Base-by-base conservation (phyloP, 306 rosid species). In the Rubus parviflorus region DNA sequence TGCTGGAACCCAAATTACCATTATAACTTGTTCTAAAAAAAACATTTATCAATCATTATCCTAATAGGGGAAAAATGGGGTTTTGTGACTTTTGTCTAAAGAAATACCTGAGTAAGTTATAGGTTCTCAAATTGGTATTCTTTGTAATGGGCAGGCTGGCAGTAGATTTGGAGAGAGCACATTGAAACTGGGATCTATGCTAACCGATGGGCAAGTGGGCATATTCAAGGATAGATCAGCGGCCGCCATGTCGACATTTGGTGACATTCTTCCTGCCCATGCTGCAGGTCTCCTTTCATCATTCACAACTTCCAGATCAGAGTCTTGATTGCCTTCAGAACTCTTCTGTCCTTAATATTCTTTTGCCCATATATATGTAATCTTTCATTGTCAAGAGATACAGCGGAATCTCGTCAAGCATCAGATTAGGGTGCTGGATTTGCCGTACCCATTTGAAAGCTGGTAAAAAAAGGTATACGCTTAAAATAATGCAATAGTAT, bases 281-380 rank as follows among this genome's bases (percentile, higher is more conserved):
- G 98, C 98, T 79, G 98, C 98, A 56, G 98, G 97, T 86, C 97
- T 95, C 78, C 96, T 95, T 64, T 92, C 97, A 35, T 95, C 99
- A 70, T 89, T 95, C 78, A 89, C 97, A 72, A 91, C 99, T 58
- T 93, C 99, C 75, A 89, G 94, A 85, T 92, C 97, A 66, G 97
- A 95, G 82, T 86, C 87, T 60, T 92, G 87, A 92, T 79, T 57
- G 53, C 76, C 72, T 69, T 41, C 37, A 42, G 77, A 80, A 57
- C 75, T 20, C 46, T 22, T 68, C 56, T 19, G 77, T 19, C n/a
- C 7, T n/a, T n/a, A n/a, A 3, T 56, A 42, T 46, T 57, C 53
- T 61, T 49, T 51, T 43, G 57, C 25, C 45, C 57, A 9, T 30
- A 25, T 43, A 45, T 41, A 53, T 52, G 51, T 40, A 41, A 40